A percentile compares a stretch with the other conserved stretches of the same genome.
Conservation (phyloP, 1,139 yeast genomes). For the Williopsis jadinii region DNA sequence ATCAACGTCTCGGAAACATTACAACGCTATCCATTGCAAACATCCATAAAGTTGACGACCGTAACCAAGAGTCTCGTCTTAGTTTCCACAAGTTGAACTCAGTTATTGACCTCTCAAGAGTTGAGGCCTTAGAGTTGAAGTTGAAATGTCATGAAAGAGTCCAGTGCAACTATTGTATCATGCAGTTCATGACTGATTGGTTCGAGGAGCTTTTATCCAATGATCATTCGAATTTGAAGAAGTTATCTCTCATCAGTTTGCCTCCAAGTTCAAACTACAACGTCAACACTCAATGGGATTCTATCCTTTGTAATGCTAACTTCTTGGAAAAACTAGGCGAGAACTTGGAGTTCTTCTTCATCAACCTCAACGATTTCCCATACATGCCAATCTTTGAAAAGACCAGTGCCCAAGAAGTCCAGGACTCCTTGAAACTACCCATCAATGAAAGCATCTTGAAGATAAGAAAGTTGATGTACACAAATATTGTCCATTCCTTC, state of each 20-base stretch:
- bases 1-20: constrained; percentile 9
- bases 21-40: constrained; percentile 19
- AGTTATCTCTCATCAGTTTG: constrained; percentile 18
- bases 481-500: constrained; percentile 11
- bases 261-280: constrained; percentile 18
- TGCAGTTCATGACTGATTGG: constrained; percentile 22
- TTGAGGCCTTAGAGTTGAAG: constrained; percentile 21
- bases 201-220: constrained; percentile 3
- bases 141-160: constrained; percentile 18
- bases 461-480: constrained; percentile 18
- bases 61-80: constrained; percentile 6
- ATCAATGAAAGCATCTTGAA: constrained; percentile 13
- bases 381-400: constrained; percentile 20
- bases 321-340: constrained; percentile 13
- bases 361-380: constrained; percentile 22
- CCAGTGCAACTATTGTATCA: constrained; percentile 18
- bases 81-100: constrained; percentile 16
- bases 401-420: constrained; percentile 12
- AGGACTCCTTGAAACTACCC: constrained; percentile 15
- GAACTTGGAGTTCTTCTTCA: constrained; percentile 16
- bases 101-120: constrained; percentile 15
- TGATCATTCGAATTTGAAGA: constrained; percentile 7
- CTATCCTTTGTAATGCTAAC: constrained; percentile 9
- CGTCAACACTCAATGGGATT: constrained; percentile 20
- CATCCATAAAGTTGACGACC: constrained; percentile 13